Evolutionary conservation across 352 stramenopile species (phyloP).

Genomic region (Phytophthora melonis): DNA sequence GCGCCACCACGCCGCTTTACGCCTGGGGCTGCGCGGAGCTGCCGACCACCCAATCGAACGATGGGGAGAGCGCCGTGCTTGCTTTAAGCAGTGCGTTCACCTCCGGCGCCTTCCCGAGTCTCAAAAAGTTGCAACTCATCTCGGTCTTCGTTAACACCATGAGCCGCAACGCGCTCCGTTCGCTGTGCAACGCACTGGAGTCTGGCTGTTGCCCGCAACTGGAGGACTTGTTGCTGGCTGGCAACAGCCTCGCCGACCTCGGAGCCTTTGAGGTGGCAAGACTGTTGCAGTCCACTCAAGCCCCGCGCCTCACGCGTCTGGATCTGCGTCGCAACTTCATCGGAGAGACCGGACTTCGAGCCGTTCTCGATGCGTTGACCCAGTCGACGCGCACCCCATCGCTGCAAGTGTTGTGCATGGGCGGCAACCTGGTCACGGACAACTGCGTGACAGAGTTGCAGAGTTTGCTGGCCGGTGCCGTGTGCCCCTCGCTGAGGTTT

Average conservation of each 20-base stretch:
- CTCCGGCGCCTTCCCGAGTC: conserved; percentile 44
- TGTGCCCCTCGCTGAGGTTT: conserved; percentile 67
- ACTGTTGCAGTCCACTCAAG: conserved; percentile 45
- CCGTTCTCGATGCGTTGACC: conserved; percentile 48
- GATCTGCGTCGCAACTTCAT: conserved; percentile 82
- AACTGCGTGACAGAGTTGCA: conserved; percentile 69
- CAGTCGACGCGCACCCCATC: conserved; percentile 23
- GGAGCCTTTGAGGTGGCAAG: conserved; percentile 58
- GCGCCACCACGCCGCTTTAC: conserved; percentile 48
- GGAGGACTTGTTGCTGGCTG: conserved; percentile 66
- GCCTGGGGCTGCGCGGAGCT: conserved; percentile 73
- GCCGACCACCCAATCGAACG: conserved; percentile 60
- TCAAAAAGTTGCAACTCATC: conserved; percentile 72
- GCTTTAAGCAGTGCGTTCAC: conserved; percentile 51
- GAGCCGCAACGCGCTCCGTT: conserved; percentile 52
- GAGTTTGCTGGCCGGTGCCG: conserved; percentile 41
- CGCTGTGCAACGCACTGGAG: conserved; percentile 54
- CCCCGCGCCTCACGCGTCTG: conserved; percentile 53
- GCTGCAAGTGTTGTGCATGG: conserved; percentile 80
- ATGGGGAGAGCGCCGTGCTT: conserved; percentile 60
- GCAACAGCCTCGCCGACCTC: conserved; percentile 73
- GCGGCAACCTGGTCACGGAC: conserved; percentile 85
- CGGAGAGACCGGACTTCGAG: conserved; percentile 62
- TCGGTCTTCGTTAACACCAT: conserved; percentile 80
- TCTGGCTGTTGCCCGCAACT: conserved; percentile 60